Base-by-base conservation (phyloP, 371 early-diverging fungal genomes). In the Fennellomyces sp. region DNA sequence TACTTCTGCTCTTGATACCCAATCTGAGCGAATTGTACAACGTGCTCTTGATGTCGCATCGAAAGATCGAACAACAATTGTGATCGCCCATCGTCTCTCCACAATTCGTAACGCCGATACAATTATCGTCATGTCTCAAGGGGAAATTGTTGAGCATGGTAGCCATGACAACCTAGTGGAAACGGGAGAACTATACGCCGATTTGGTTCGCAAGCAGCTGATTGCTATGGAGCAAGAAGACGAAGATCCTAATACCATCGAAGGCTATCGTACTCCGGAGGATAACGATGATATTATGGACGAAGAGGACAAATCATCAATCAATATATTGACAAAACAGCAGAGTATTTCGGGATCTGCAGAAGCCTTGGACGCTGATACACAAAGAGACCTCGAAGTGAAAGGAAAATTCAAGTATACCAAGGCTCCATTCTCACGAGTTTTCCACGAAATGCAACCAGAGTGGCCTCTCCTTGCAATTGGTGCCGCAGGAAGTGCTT, bases 41-140 rank as follows among this genome's bases (percentile, higher is more conserved):
- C 66, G 72, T 26, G 92, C 93, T 17, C 72, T 93, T 19, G 95
- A 95, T 52, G 75, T 69, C 17, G 95, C 94, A 3, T 56, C 91
- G 19, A 60, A 75, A 39, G 84, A 89, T 41, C 83, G 96, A 31
- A 95, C 96, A 5, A 95, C 96, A 3, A 86, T 99, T 51, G 89
- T 95, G 5, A 91, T 98, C 66, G 97, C 97, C 5, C 97, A 97
- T 67, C 86, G 92, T 33, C 76, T 94, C 2, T 89, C 92, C 42
- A 94, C 93, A 5, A 83, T 89, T 51, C 76, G 80, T 51, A 86
- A 94, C 59, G 91, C 95, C 2, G 91, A 97, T 63, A 64, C 83
- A 33, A 97, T 97, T 69, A 84, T 89, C 42, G 92, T 92, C 12
- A 85, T 92, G 81, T 72, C 82, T 51, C 69, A 87, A 59, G 94